These are phyloP conservation scores for Vitis riparia DNA, from an alignment of 164 flowering plant genomes.

Conservation along the genomic window DNA sequence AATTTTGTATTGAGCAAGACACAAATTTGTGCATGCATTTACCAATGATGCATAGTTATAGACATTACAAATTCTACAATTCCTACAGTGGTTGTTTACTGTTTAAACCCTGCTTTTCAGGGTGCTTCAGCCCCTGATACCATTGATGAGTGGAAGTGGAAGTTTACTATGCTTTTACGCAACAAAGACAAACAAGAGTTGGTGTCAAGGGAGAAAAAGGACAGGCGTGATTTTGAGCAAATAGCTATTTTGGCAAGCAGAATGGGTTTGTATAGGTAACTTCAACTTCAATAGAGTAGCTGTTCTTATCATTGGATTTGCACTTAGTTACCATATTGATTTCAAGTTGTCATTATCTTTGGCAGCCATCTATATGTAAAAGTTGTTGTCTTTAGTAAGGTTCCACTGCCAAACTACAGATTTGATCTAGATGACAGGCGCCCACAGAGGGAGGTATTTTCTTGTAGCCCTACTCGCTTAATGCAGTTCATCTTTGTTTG, in stretches of 20 bases:
- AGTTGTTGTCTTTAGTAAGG: conserved; percentile 83
- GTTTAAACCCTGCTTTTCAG: conserved; percentile 30
- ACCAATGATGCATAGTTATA: background rate
- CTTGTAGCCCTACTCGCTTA: background rate
- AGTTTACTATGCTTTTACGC: conserved; percentile 54
- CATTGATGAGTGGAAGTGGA: conserved; percentile 73
- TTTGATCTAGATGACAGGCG: conserved; percentile 90
- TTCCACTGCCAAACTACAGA: conserved; percentile 88
- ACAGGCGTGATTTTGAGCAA: conserved; percentile 72
- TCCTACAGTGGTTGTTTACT: background rate
- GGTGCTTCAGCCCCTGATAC: conserved; percentile 42
- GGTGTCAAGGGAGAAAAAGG: conserved; percentile 86
- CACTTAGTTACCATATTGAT: background rate
- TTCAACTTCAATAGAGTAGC: background rate
- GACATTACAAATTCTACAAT: background rate
- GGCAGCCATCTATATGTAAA: conserved; percentile 77
- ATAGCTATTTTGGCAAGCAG: conserved; percentile 70
- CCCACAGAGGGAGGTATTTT: conserved; percentile 83
- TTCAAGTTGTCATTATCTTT: conserved; percentile 13
- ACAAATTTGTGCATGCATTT: background rate
- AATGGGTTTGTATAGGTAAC: conserved; percentile 90
- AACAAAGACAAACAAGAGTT: conserved; percentile 71
- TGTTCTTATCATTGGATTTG: background rate
- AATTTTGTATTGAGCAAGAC: background rate
- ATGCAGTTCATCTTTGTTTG: background rate